Evolutionary conservation across 805 yeast genomes (phyloP), one percentile per base, ranked within the genome.

Genomic region (Pichia gijzeniarum): DNA sequence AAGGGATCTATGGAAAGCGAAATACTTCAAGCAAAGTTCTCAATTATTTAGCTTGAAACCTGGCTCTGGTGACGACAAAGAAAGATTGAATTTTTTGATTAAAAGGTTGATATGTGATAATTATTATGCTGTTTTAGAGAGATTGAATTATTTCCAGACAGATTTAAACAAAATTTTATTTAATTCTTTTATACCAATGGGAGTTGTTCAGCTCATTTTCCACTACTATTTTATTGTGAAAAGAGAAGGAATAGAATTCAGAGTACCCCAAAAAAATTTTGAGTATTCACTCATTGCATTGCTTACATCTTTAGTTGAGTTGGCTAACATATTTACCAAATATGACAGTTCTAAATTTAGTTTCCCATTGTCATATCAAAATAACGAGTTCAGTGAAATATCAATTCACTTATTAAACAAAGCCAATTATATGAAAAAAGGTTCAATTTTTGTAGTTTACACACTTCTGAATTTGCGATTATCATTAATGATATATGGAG

Each of bases 61-160:
- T 14, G 30, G 21, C 17, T 14, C 16, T 21, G n/a, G 22, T 19
- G 12, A 5, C 8, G 6, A 2, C 28, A 12, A 5, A 22, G n/a
- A n/a, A 27, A 20, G 31, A 27, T 30, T 39, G 8, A 27, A 38
- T 38, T n/a, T 9, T 4, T 16, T 7, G 20, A 28, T 48, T 25
- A 41, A 48, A 8, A 14, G 21, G 2, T 22, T 45, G n/a, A 30
- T 50, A n/a, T 27, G 27, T 4, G 38, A 41, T 3, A 38, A 50
- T 14, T 48, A 35, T 21, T 38, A 46, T 40, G 53, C 51, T 5
- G 27, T 53, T 9, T 28, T 43, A 2, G 57, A 53, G 38, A 40
- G 57, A 10, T 17, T 52, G 4, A n/a, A 31, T 20, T 47, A 30
- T 18, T 53, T 53, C 30, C 50, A 48, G 36, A 17, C 31, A 4